Percentiles rank a stretch among this genome's conserved stretches.
Evolutionary conservation across 768 basidiomycete species (phyloP).

Genomic region (Russula dissimulans): DNA sequence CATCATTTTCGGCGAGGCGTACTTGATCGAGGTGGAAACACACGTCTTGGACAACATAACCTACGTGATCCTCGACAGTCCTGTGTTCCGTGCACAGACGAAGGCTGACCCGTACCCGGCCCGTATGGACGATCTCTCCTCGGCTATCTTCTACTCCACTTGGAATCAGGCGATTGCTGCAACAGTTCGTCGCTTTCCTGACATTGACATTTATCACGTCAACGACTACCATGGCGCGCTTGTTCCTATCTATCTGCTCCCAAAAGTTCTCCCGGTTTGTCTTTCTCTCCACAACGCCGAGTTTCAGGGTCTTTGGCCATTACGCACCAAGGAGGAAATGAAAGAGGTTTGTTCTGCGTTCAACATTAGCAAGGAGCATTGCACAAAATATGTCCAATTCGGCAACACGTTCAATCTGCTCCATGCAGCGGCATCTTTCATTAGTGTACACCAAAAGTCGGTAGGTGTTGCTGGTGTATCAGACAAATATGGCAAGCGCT

Average conservation of each 20-base stretch:
- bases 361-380: conserved; percentile 93
- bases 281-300: conserved; percentile 94
- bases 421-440: conserved; percentile 88
- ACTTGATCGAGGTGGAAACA: conserved; percentile 92
- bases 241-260: conserved; percentile 83
- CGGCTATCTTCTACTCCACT: conserved; percentile 95
- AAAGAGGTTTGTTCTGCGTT: conserved; percentile 97
- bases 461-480: conserved; percentile 94
- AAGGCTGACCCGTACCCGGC: conserved; percentile 94
- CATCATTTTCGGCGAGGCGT: conserved; percentile 91
- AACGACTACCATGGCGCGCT: conserved; percentile 95
- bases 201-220: conserved; percentile 89
- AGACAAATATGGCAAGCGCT: conserved; percentile 95
- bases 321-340: conserved; percentile 96
- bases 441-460: conserved; percentile 87
- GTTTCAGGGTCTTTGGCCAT: conserved; percentile 94
- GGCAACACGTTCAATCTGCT: conserved; percentile 96
- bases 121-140: conserved; percentile 94
- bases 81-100: conserved; percentile 94
- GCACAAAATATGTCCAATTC: conserved; percentile 95
- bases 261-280: conserved; percentile 84
- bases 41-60: conserved; percentile 93
- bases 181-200: conserved; percentile 76
- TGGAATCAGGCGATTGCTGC: conserved; percentile 97
- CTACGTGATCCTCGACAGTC: conserved; percentile 87